Percentiles rank a stretch among this genome's conserved stretches.
These are phyloP conservation scores for Cantharellus anzutake DNA, from an alignment of 768 basidiomycete genomes.

Conservation along the genomic window DNA sequence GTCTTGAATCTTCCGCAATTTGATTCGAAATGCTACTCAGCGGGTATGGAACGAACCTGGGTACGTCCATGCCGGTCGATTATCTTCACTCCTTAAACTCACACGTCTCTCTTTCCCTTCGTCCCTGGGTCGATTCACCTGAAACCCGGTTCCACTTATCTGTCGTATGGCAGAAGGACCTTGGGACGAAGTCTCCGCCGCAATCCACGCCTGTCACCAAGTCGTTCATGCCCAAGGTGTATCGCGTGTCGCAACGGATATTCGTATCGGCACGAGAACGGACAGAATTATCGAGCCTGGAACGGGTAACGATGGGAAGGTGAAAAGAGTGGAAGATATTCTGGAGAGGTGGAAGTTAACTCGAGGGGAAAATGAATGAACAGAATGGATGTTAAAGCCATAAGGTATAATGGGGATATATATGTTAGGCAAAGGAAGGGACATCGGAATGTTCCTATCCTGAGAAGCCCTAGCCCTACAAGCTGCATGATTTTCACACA, in stretches of 20 bases:
- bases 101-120: neutral
- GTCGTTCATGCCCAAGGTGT: constrained; percentile 66
- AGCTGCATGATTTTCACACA: too few relatives aligned
- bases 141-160: neutral
- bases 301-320: constrained; percentile 60
- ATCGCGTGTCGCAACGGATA: constrained; percentile 72
- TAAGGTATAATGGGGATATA: neutral
- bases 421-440: too few relatives aligned
- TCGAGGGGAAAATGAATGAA: neutral
- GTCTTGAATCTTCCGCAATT: too few relatives aligned
- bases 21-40: constrained; percentile 19
- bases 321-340: constrained; percentile 65
- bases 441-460: too few relatives aligned
- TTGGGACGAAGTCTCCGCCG: constrained; percentile 66
- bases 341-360: constrained; percentile 16
- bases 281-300: constrained; percentile 41
- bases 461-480: too few relatives aligned
- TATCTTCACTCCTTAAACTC: neutral
- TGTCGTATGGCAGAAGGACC: constrained; percentile 38
- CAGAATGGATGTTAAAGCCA: neutral
- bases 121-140: neutral
- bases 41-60: constrained; percentile 84
- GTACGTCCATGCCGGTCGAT: constrained; percentile 17
- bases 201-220: constrained; percentile 80
- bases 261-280: constrained; percentile 81